Percentiles rank a stretch among this genome's conserved stretches.
Evolutionary conservation across 805 yeast genomes (phyloP).

Genomic region (Barnettozyma californica): DNA sequence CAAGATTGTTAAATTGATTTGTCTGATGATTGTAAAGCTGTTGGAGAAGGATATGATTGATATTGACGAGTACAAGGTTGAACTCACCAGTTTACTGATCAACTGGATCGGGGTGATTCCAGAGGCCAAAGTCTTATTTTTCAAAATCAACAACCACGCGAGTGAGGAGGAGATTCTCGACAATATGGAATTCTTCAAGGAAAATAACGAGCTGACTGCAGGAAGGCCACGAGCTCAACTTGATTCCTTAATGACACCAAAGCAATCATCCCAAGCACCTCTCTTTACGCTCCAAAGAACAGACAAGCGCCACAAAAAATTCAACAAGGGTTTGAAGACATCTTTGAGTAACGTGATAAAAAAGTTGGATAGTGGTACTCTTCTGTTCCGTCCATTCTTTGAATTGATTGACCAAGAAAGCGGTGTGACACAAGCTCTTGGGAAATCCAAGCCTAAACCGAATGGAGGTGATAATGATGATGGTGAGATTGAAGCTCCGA

Average conservation of each 20-base stretch:
- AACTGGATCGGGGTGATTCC: conserved; percentile 61
- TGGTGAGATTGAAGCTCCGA: background rate
- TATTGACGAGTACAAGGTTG: conserved; percentile 49
- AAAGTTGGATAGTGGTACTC: conserved; percentile 21
- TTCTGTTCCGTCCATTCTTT: conserved; percentile 24
- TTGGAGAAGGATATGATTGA: conserved; percentile 40
- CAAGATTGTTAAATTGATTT: conserved; percentile 46
- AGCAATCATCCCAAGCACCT: background rate
- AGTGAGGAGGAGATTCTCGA: conserved; percentile 7
- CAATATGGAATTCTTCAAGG: conserved; percentile 2
- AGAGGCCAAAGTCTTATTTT: conserved; percentile 57
- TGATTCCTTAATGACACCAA: background rate
- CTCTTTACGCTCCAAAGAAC: background rate
- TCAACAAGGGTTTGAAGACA: conserved; percentile 19
- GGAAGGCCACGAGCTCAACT: background rate
- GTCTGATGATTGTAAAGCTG: conserved; percentile 57
- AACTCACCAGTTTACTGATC: conserved; percentile 53
- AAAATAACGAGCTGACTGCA: background rate
- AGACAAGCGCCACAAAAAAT: conserved; percentile 13
- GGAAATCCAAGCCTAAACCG: background rate
- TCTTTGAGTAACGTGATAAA: conserved; percentile 22
- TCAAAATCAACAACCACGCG: conserved; percentile 27
- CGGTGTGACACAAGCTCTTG: background rate
- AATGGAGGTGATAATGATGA: background rate
- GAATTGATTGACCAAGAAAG: conserved; percentile 20